These are phyloP conservation scores for Articulospora tetracladia DNA, from an alignment of 495 filamentous ascomycete species.

Conservation along the genomic window DNA sequence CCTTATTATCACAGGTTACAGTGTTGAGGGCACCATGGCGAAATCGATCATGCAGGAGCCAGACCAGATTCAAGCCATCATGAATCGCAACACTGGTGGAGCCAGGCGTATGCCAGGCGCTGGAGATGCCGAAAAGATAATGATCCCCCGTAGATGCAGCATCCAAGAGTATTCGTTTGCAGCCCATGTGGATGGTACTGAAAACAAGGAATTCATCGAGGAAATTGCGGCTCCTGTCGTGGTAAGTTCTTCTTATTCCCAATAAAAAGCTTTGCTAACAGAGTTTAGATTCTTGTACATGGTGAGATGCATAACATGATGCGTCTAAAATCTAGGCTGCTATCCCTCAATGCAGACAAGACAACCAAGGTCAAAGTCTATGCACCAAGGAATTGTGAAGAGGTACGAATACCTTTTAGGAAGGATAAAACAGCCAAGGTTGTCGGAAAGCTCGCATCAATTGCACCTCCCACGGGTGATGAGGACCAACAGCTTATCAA, in stretches of 20 bases:
- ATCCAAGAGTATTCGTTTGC: conserved; percentile 93
- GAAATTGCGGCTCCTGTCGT: conserved; percentile 88
- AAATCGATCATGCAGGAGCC: conserved; percentile 91
- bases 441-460: conserved; percentile 85
- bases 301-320: conserved; percentile 98
- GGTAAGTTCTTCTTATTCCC: conserved; percentile 48
- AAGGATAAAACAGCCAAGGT: conserved; percentile 96
- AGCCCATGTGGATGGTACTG: conserved; percentile 92
- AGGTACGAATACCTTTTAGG: conserved; percentile 90
- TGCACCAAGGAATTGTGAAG: conserved; percentile 90
- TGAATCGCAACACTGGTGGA: conserved; percentile 61
- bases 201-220: conserved; percentile 94
- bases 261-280: not conserved
- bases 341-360: conserved; percentile 84
- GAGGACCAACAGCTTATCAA: conserved; percentile 55
- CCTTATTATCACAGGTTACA: conserved; percentile 95
- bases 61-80: conserved; percentile 86
- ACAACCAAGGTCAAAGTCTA: conserved; percentile 80
- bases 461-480: conserved; percentile 47
- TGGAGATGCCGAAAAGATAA: conserved; percentile 67
- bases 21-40: conserved; percentile 97
- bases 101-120: conserved; percentile 52
- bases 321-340: conserved; percentile 86
- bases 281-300: conserved; percentile 79
- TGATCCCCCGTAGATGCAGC: conserved; percentile 89